These are phyloP conservation scores for Cyclostephanos invisitatus DNA, from an alignment of 108 stramenopile genomes.

Conservation along the genomic window DNA sequence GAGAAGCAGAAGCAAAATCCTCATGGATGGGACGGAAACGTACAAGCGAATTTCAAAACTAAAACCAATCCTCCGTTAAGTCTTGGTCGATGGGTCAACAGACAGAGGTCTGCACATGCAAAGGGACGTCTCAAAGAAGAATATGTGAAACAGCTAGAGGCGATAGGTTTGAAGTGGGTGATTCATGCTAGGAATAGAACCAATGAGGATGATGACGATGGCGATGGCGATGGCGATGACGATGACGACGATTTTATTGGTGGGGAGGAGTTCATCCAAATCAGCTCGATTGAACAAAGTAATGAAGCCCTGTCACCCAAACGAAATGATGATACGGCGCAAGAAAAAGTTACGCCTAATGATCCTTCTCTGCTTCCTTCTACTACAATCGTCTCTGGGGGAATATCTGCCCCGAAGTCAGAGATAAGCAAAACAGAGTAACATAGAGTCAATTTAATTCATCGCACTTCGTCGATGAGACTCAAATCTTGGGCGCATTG, in stretches of 20 bases:
- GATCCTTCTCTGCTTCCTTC: not conserved
- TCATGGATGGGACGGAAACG: slow-evolving; percentile 83
- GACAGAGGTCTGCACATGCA: slow-evolving; percentile 77
- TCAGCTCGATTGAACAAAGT: not conserved
- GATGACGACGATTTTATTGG: slow-evolving; percentile 15
- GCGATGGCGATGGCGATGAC: slow-evolving; percentile 9
- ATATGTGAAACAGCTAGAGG: slow-evolving; percentile 68
- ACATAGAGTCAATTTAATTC: not conserved
- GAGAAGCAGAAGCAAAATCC: slow-evolving; percentile 48
- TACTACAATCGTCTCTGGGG: not conserved
- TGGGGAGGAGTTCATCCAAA: slow-evolving; percentile 4
- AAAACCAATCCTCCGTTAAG: slow-evolving; percentile 67
- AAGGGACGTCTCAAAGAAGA: slow-evolving; percentile 83
- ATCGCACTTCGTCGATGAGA: not conserved
- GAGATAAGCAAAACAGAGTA: not conserved
- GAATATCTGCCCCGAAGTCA: not conserved
- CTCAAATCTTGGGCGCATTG: too few species aligned
- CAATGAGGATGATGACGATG: slow-evolving; percentile 24
- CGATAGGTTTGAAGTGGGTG: slow-evolving; percentile 75
- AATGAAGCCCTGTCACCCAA: not conserved
- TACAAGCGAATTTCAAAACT: slow-evolving; percentile 78
- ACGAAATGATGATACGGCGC: not conserved
- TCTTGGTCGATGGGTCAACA: slow-evolving; percentile 86
- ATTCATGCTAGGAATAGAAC: slow-evolving; percentile 20
- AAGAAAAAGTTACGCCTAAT: not conserved